These are phyloP conservation scores for Aspergillus bombycis DNA, from an alignment of 2,329 filamentous ascomycete species.

Conservation along the genomic window DNA sequence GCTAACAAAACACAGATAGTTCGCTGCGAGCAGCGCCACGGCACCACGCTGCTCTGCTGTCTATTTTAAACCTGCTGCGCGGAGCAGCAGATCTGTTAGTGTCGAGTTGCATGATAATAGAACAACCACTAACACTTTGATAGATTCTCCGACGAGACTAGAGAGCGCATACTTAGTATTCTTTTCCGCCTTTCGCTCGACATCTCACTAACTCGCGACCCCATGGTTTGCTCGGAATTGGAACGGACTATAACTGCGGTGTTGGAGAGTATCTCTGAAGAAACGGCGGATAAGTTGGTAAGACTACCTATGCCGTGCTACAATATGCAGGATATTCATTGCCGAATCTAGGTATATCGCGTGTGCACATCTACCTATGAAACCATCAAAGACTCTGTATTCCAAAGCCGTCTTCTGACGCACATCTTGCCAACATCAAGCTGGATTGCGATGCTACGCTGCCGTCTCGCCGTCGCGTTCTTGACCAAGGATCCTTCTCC, in stretches of 20 bases:
- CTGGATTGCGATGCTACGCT: constrained; percentile 43
- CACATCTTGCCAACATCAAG: constrained; percentile 43
- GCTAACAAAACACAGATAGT: constrained; percentile 15
- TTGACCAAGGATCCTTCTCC: constrained; percentile 32
- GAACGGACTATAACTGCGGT: constrained; percentile 38
- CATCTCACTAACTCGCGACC: constrained; percentile 33
- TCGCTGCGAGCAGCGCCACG: constrained; percentile 16
- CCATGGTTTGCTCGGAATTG: constrained; percentile 33
- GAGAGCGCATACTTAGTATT: constrained; percentile 34
- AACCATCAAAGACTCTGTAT: constrained; percentile 41
- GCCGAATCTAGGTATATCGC: constrained; percentile 29
- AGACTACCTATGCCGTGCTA: not conserved
- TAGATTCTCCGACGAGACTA: constrained; percentile 39
- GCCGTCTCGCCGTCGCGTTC: constrained; percentile 43
- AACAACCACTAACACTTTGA: constrained; percentile 15
- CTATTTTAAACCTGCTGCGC: constrained; percentile 37
- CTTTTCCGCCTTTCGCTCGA: constrained; percentile 44
- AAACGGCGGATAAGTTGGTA: constrained; percentile 28
- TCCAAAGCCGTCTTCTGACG: constrained; percentile 45
- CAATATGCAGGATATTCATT: constrained; percentile 9
- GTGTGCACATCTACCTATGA: constrained; percentile 32
- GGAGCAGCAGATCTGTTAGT: constrained; percentile 36
- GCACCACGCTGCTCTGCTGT: constrained; percentile 32
- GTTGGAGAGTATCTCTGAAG: constrained; percentile 29
- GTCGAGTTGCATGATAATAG: not conserved